Conservation (phyloP, 352 stramenopile species). For the Globisporangium paddicum region DNA sequence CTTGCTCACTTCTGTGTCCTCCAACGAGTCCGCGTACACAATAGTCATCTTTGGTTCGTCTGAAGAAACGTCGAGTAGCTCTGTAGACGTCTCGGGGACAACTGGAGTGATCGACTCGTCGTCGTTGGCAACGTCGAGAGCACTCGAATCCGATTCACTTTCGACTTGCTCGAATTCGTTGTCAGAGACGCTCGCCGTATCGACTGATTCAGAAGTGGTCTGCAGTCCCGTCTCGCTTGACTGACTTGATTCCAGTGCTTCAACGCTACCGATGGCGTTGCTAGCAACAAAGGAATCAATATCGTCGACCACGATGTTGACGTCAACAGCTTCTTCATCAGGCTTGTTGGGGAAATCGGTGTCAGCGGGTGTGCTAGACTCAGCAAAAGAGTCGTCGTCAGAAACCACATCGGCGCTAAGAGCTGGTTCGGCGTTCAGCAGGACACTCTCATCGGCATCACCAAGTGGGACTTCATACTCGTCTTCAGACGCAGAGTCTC, state of each 20-base stretch:
- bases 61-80: not conserved
- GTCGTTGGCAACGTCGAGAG: not conserved
- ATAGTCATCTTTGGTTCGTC: not conserved
- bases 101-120: not conserved
- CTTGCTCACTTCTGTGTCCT: not conserved
- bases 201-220: not conserved
- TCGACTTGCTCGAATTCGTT: not conserved
- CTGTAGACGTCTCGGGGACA: not conserved
- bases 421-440: not conserved
- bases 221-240: not conserved
- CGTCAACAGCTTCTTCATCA: not conserved
- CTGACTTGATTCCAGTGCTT: not conserved
- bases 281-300: not conserved
- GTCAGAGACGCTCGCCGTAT: not conserved
- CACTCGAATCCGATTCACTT: not conserved
- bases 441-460: not conserved
- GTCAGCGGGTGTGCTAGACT: not conserved
- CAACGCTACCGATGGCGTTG: conserved; percentile 4
- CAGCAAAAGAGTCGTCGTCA: not conserved
- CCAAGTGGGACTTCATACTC: not conserved
- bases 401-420: not conserved
- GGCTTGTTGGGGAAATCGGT: not conserved
- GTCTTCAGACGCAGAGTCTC: not conserved
- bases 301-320: not conserved
- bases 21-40: not conserved